Conservation (phyloP, 2,329 filamentous ascomycete genomes). For the Epichloe scottii region DNA sequence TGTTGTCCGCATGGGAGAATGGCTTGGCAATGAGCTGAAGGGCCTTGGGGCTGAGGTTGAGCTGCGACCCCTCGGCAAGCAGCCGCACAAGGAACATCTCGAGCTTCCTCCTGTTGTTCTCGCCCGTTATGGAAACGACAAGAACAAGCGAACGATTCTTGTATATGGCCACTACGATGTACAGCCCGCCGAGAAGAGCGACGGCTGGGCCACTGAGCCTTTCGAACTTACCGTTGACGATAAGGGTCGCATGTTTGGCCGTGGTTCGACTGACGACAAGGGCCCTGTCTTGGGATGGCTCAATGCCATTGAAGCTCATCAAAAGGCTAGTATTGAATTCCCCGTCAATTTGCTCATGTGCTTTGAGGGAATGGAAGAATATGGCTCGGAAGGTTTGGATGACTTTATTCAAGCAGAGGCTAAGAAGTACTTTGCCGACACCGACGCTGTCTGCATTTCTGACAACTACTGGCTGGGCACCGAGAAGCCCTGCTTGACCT, state of each 20-base stretch:
- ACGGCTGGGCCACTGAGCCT: constrained; percentile 92
- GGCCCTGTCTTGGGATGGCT: constrained; percentile 94
- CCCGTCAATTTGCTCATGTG: constrained; percentile 98
- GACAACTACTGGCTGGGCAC: constrained; percentile 99
- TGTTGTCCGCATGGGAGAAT: constrained; percentile 94
- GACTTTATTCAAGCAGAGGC: constrained; percentile 87
- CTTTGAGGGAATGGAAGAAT: constrained; percentile 99
- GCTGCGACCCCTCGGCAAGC: constrained; percentile 76
- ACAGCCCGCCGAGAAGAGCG: constrained; percentile 82
- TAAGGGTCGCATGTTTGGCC: constrained; percentile 90
- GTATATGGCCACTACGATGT: constrained; percentile 99
- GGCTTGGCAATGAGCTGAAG: constrained; percentile 72
- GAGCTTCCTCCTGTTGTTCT: constrained; percentile 88
- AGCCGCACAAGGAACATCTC: constrained; percentile 81
- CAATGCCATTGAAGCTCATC: constrained; percentile 95
- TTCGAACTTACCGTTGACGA: constrained; percentile 81
- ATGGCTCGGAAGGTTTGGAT: constrained; percentile 90
- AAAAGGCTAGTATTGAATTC: constrained; percentile 87
- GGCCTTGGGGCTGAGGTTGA: constrained; percentile 77
- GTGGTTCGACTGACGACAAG: constrained; percentile 95
- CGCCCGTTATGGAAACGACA: constrained; percentile 82
- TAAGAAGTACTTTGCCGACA: constrained; percentile 88
- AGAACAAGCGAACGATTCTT: constrained; percentile 85
- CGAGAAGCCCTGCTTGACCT: constrained; percentile 95
- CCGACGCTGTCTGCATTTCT: constrained; percentile 93